Conservation (phyloP, 2,329 filamentous ascomycete species). For the Monosporascus sp. region DNA sequence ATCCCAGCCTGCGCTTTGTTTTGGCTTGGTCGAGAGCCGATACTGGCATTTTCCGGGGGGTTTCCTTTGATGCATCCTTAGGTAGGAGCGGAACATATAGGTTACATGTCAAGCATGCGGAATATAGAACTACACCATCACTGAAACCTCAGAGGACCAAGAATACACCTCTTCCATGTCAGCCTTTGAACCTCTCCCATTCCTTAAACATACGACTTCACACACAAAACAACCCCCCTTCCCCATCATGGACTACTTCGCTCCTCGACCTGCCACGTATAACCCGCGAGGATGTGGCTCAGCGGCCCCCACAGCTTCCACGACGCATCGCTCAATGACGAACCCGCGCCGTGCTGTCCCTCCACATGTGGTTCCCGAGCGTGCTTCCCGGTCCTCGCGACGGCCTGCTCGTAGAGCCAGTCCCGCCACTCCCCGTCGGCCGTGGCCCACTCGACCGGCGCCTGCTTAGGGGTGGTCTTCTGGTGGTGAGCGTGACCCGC, state of each 20-base stretch:
- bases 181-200: background rate
- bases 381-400: background rate
- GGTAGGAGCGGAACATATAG: too few species aligned
- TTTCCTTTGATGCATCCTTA: too few species aligned
- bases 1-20: too few species aligned
- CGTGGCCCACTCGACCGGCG: constrained; percentile 19
- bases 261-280: constrained; percentile 1
- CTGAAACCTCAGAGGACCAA: too few species aligned
- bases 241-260: too few species aligned
- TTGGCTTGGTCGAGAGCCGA: too few species aligned
- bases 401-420: constrained; percentile 20
- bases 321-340: constrained; percentile 1
- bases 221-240: too few species aligned
- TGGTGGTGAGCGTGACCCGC: constrained; percentile 1
- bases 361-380: background rate
- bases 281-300: constrained; percentile 17
- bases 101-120: too few species aligned
- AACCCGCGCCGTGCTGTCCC: background rate
- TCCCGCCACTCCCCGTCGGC: constrained; percentile 20
- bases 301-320: constrained; percentile 20
- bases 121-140: too few species aligned
- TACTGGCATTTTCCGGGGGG: too few species aligned
- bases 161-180: too few species aligned
- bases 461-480: constrained; percentile 13
- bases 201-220: background rate